Base-by-base conservation (phyloP, 139 green algal genomes). In the Chloropicon primus region DNA sequence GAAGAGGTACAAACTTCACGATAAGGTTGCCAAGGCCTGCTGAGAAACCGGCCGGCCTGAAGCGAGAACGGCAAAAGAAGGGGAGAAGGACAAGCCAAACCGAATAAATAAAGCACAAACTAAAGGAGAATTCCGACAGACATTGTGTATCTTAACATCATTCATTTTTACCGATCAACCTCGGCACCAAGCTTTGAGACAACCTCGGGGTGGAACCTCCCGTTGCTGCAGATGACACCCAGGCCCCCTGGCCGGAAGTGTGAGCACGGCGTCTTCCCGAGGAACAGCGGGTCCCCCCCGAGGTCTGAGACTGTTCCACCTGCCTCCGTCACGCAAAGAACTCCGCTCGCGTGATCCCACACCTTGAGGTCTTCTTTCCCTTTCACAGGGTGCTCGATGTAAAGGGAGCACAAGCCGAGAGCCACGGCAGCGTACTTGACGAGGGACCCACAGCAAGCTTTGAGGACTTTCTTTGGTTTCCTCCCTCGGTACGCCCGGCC, bases 1-100 rank as follows among this genome's bases (percentile, higher is more conserved):
- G 0, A 24, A 81, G 21, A 83, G 82, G 54, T 97, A 91, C 84
- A 80, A 87, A 26, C 74, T 97, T 74, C 76, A 82, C 2, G 84
- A 94, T 77, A 80, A 87, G 28, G 88, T 94, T 10, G 85, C 41
- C 41, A 62, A 17, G 41, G 41, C 41, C 17, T 62, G 41, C n/a
- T n/a, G n/a, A n/a, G n/a, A n/a, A n/a, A n/a, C n/a, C n/a, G n/a
- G n/a, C n/a, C n/a, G n/a, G n/a, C n/a, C n/a, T n/a, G n/a, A n/a
- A n/a, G n/a, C n/a, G n/a, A n/a, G n/a, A n/a, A n/a, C n/a, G n/a
- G n/a, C n/a, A n/a, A n/a, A n/a, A n/a, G n/a, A n/a, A n/a, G n/a
- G n/a, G n/a, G n/a, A n/a, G n/a, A n/a, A n/a, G n/a, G n/a, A n/a
- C n/a, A n/a, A n/a, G n/a, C n/a, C n/a, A n/a, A n/a, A n/a, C n/a